These are phyloP conservation scores for Tuber umbilicatum DNA, from an alignment of 495 filamentous ascomycete species.

Conservation along the genomic window DNA sequence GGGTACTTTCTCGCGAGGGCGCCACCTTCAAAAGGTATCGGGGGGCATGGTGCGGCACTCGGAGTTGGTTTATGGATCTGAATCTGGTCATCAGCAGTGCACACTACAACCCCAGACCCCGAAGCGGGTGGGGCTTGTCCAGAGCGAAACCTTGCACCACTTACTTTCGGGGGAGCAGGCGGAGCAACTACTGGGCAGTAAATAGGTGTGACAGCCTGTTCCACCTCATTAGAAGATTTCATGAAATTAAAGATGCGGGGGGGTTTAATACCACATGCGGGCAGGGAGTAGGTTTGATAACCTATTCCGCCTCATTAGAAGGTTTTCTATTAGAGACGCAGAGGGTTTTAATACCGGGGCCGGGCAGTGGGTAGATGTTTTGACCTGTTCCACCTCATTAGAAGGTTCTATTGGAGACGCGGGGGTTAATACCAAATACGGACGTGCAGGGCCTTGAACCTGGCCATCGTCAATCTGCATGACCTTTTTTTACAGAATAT, in stretches of 20 bases:
- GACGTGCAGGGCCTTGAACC: slow-evolving; percentile 2
- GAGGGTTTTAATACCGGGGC: neutral
- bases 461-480: slow-evolving; percentile 21
- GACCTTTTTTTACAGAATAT: slow-evolving; percentile 7
- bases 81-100: neutral
- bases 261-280: neutral
- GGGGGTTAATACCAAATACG: neutral
- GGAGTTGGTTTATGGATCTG: neutral
- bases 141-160: neutral
- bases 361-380: too few species aligned
- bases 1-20: slow-evolving; percentile 17
- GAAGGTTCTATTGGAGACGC: neutral
- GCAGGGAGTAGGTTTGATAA: neutral
- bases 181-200: too few species aligned
- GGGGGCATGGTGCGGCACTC: neutral
- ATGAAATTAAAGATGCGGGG: neutral
- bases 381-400: too few species aligned
- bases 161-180: neutral
- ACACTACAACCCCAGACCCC: neutral
- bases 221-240: neutral
- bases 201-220: neutral
- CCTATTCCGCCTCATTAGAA: too few species aligned
- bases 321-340: neutral
- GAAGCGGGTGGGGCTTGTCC: neutral
- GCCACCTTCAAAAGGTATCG: slow-evolving; percentile 26